Evolutionary conservation across 176 grass and related monocot genomes (phyloP).

Genomic region (Carex scoparia): DNA sequence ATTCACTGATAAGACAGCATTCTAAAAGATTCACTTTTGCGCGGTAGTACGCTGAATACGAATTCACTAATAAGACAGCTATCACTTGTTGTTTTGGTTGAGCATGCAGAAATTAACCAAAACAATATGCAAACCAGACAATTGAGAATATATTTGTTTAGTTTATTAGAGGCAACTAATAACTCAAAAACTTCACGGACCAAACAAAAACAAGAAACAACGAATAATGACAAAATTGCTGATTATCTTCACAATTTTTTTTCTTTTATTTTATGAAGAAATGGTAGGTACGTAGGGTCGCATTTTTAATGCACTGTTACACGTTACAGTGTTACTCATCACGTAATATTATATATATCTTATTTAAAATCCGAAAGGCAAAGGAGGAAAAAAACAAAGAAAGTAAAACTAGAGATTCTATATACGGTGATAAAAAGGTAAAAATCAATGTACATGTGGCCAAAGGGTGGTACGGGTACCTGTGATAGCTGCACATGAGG

Average conservation of each 20-base stretch:
- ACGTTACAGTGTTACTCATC: too few species aligned
- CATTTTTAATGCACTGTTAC: too few species aligned
- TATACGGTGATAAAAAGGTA: not conserved
- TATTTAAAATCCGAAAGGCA: not conserved
- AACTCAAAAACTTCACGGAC: not conserved
- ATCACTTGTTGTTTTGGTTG: too few species aligned
- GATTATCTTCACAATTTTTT: not conserved
- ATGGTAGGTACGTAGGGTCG: not conserved
- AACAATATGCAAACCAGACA: too few species aligned
- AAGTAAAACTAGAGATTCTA: not conserved
- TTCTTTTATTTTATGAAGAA: not conserved
- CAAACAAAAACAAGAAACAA: not conserved
- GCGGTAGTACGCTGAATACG: too few species aligned
- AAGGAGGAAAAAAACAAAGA: not conserved
- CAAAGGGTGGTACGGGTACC: not conserved
- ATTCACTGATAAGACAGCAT: too few species aligned
- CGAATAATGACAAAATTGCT: not conserved
- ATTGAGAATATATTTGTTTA: too few species aligned
- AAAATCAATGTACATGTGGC: not conserved
- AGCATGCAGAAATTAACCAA: too few species aligned
- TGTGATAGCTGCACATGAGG: constrained; percentile 26
- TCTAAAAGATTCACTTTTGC: too few species aligned
- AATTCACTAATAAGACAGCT: too few species aligned
- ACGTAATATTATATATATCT: too few species aligned
- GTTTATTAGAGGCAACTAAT: too few species aligned